Conservation (phyloP, 331 rosid species). For the Rosa hybrid region DNA sequence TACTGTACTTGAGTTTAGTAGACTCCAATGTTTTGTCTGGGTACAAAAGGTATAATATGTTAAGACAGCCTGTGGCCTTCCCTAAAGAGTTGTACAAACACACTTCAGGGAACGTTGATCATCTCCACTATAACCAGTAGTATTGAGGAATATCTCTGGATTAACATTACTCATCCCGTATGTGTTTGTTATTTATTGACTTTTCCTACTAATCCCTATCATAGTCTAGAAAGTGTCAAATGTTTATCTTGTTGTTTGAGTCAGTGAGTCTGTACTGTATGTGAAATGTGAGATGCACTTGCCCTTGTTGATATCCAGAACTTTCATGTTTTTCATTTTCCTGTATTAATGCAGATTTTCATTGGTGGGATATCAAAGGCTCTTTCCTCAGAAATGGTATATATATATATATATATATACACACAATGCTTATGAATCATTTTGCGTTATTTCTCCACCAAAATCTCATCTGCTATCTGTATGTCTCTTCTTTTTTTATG, state of each 20-base stretch:
- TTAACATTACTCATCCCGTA: neutral
- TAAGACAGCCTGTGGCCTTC: neutral
- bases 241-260: neutral
- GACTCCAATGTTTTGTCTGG: neutral
- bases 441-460: slow-evolving; percentile 16
- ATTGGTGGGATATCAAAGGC: slow-evolving; percentile 84
- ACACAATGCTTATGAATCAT: neutral
- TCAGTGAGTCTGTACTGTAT: neutral
- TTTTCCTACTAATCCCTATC: neutral
- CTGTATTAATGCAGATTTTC: slow-evolving; percentile 65
- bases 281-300: neutral
- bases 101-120: neutral
- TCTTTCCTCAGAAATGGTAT: slow-evolving; percentile 82
- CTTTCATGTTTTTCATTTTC: neutral
- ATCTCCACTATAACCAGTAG: neutral
- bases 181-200: neutral
- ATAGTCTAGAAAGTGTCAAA: neutral
- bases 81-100: neutral
- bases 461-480: neutral
- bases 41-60: neutral
- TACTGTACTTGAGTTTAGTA: neutral
- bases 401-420: slow-evolving; percentile 28
- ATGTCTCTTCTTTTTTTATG: neutral
- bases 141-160: neutral
- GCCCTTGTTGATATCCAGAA: neutral